Evolutionary conservation across 768 basidiomycete genomes (phyloP), one percentile per base, ranked within the genome.

Genomic region (Daedaleopsis sinensis): DNA sequence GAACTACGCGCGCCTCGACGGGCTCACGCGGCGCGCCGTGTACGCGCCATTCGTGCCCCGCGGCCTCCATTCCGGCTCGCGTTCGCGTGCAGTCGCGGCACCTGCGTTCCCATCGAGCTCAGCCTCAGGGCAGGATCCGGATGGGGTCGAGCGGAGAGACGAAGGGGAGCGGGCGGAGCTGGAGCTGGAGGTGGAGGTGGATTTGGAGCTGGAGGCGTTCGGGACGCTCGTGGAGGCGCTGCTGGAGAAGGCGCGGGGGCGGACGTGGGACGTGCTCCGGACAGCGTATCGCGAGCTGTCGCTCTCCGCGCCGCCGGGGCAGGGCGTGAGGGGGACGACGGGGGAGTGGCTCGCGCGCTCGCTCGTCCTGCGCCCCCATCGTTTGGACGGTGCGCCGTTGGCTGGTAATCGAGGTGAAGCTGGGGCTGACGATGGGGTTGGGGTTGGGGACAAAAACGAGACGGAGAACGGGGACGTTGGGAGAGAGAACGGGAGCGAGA

Each of bases 261-360:
- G 75, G n/a, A 74, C 84, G 2, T 91, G 90, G 90, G 68, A 52
- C 0, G 72, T 89, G 16, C 66, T 91, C 47, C 83, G 88, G 35
- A 76, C 80, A 21, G 83, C 84, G 0, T 91, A 91, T 70, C 78
- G 87, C 48, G 90, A 91, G 67, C 57, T 90, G 18, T 68, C 74
- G 8, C 70, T 73, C 24, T 60, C 56, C 36, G 51, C 62, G n/a
- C 48, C 43, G 16, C 50, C 50, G 12, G 49, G 27, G 27, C 27
- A 32, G 27, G 27, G 46, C n/a, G 38, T 21, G 12, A 13, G 24
- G 24, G 58, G 58, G 7, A 63, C 66, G 18, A 67, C 64, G 47
- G 61, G 23, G 78, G 77, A n/a, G 65, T 91, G 21, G 80, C 77
- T 57, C 72, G 47, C 67, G 77, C 49, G 69, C 36, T 73, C 69